Evolutionary conservation across 176 grass and related monocot genomes (phyloP), one percentile per base, ranked within the genome.

Genomic region (Avena sativa): DNA sequence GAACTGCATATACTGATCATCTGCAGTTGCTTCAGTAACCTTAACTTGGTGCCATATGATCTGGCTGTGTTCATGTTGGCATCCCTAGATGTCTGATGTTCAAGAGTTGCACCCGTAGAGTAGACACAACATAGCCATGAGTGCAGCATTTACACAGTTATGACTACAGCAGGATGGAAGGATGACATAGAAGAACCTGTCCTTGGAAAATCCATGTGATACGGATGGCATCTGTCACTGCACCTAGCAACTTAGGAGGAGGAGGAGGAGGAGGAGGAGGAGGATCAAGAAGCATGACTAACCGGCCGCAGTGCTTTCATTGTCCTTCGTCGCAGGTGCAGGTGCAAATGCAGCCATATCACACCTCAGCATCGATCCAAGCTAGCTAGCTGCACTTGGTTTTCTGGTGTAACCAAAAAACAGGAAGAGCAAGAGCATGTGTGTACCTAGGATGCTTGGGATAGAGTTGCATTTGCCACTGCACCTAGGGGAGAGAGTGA

Each of bases 391-490:
- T 48, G 40, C 6, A 48, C 32, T 48, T 48, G 46, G 40, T 43
- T 43, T 43, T 43, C 40, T 43, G 6, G 40, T 43, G 40, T 43
- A 43, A 43, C 40, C 5, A 43, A 51, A 34, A 26, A 50, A 6
- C 9, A 50, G 20, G 9, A 20, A 34, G 26, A 81, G 0, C 4
- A 2, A 17, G 16, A 50, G 9, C 6, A 81, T 67, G 5, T 81
- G 32, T 34, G 16, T 52, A 81, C 79, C 1, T 78, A 13, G 43
- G 47, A 64, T 73, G 28, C 4, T 12, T 79, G 55, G 44, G 65
- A 63, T 64, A 50, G 65, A 89, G 53, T 40, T 89, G 87, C 81
- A 62, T 79, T 34, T 46, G 66, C 87, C 74, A 14, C 74, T 89
- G 87, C 87, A 84, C 81, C 87, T 89, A 89, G 3, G 40, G 40